Conservation (phyloP, 495 filamentous ascomycete species). For the Neurospora sp. region DNA sequence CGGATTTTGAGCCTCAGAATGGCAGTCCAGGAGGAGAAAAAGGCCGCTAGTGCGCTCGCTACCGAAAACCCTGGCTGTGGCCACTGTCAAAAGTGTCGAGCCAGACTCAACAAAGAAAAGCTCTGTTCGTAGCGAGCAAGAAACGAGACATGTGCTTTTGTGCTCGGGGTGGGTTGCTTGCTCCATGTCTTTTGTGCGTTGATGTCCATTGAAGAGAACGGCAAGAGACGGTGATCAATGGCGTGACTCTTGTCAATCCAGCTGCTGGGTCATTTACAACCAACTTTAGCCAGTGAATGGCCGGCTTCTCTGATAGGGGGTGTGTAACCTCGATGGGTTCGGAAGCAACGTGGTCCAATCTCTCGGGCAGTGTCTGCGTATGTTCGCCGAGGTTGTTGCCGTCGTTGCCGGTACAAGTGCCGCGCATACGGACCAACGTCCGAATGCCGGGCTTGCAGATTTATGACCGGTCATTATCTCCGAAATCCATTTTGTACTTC, state of each 20-base stretch:
- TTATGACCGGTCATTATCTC: not conserved
- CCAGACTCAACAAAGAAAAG: not conserved
- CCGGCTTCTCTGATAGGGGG: not conserved
- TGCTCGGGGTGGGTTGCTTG: not conserved
- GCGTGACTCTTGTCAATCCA: not conserved
- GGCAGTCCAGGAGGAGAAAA: not conserved
- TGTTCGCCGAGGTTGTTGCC: not conserved
- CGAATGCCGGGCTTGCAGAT: not conserved
- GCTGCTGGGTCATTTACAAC: not conserved
- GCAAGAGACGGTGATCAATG: not conserved
- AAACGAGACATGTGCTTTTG: not conserved
- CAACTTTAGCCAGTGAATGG: not conserved
- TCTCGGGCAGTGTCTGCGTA: not conserved
- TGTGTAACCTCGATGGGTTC: not conserved
- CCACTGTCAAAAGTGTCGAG: not conserved
- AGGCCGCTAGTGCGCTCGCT: not conserved
- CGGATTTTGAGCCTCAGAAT: not conserved
- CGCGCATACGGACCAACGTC: not conserved
- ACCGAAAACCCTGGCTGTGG: not conserved
- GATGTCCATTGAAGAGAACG: not conserved
- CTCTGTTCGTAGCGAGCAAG: not conserved
- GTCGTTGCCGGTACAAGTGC: not conserved
- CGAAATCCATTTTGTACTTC: not conserved
- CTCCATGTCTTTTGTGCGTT: not conserved
- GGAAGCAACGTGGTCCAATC: not conserved